A percentile compares a stretch with the other conserved stretches of the same genome.
phyloP scores from a whole-genome alignment of 768 basidiomycete genomes.

The Trametes sanguinea region DNA sequence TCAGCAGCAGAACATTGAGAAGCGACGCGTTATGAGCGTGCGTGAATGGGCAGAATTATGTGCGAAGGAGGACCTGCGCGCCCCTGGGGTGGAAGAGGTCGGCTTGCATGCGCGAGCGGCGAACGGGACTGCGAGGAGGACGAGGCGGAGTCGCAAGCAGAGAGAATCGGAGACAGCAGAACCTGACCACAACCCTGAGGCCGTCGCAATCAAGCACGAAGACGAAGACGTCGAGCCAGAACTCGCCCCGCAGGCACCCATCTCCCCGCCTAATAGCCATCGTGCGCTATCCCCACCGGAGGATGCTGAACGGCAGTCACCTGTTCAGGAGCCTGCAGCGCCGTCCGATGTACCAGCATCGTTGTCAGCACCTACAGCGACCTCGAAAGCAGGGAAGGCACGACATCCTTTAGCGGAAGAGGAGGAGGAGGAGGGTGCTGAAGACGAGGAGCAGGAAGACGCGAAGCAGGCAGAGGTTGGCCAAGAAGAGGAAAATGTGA shows the following conservation, averaged over 20 bases:
- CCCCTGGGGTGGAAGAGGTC: conserved; percentile 72
- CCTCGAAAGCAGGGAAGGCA: conserved; percentile 13
- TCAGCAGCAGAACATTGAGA: conserved; percentile 89
- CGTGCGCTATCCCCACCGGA: conserved; percentile 32
- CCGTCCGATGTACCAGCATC: not conserved
- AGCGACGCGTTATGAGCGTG: conserved; percentile 78
- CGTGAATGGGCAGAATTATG: conserved; percentile 88
- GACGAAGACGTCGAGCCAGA: conserved; percentile 33
- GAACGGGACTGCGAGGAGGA: conserved; percentile 38
- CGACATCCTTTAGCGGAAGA: conserved; percentile 11
- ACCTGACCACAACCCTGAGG: conserved; percentile 37
- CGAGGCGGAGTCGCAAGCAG: conserved; percentile 45
- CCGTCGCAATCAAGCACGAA: conserved; percentile 50
- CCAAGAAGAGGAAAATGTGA: conserved; percentile 32
- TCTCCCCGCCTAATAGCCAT: conserved; percentile 47
- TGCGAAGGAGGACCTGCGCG: conserved; percentile 65
- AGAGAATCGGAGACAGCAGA: conserved; percentile 47
- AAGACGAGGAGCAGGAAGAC: conserved; percentile 13
- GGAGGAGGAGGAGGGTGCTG: conserved; percentile 19
- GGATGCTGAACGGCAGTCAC: conserved; percentile 6
- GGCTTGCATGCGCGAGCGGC: conserved; percentile 51
- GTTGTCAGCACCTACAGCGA: conserved; percentile 5
- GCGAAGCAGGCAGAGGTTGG: conserved; percentile 22
- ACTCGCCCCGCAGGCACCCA: conserved; percentile 28
- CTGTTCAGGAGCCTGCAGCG: not conserved